Conservation (phyloP, 73 alveolate genomes). For the Tetrahymena malaccensis region DNA sequence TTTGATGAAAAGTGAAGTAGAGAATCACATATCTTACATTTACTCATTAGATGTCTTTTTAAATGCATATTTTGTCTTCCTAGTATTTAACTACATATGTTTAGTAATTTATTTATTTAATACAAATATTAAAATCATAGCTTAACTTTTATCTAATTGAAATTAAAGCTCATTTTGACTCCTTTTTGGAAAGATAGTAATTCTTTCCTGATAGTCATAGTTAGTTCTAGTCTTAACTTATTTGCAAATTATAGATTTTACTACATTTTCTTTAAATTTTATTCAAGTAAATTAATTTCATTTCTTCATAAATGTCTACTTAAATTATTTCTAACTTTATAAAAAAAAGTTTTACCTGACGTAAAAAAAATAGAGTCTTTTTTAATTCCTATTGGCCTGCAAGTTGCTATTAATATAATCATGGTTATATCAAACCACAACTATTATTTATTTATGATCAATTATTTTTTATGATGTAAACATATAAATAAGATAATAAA, state of each 20-base stretch:
- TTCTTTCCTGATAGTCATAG: not conserved
- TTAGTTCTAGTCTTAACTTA: not conserved
- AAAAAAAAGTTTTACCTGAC: not conserved
- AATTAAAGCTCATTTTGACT: not conserved
- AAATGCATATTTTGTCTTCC: not conserved
- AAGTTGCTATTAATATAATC: not conserved
- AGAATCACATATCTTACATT: not conserved
- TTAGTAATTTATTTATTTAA: not conserved
- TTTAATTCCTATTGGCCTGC: not conserved
- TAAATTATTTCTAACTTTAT: not conserved
- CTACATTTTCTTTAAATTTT: not conserved
- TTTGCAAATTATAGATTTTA: not conserved
- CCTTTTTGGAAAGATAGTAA: not conserved
- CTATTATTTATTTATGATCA: not conserved
- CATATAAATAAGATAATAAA: too few relatives aligned
- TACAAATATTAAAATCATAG: too few relatives aligned
- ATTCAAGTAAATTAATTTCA: not conserved
- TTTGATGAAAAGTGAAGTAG: not conserved
- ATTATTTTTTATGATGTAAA: not conserved
- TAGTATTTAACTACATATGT: not conserved
- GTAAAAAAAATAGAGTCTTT: not conserved
- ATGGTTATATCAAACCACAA: not conserved
- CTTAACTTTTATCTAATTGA: not conserved
- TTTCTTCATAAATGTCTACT: not conserved
- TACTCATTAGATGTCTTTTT: not conserved